Conservation (phyloP, 148 eudicot genomes). For the Tetragonia tetragonoides region DNA sequence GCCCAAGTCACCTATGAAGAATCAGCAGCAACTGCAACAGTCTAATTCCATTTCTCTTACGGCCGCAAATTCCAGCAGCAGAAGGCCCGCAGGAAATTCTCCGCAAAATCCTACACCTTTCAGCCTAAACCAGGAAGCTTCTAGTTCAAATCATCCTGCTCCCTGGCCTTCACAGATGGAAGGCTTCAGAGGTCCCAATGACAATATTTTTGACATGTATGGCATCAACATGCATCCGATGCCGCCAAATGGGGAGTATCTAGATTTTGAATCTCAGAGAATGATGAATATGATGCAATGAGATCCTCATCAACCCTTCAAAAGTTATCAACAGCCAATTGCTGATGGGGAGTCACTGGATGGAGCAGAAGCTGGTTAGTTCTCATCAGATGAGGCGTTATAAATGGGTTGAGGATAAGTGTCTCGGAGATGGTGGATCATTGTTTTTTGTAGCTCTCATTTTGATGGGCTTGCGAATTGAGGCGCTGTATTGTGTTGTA, state of each 20-base stretch:
- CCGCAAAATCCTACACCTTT: slow-evolving; percentile 46
- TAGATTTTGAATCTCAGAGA: slow-evolving; percentile 53
- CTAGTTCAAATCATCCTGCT: slow-evolving; percentile 46
- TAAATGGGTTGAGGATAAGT: neutral
- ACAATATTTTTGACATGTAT: slow-evolving; percentile 57
- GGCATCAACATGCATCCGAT: slow-evolving; percentile 49
- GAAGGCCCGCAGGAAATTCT: slow-evolving; percentile 51
- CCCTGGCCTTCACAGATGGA: slow-evolving; percentile 67
- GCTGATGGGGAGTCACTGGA: neutral
- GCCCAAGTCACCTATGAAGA: slow-evolving; percentile 97
- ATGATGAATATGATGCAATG: slow-evolving; percentile 54
- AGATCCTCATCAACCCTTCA: neutral
- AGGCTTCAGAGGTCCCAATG: slow-evolving; percentile 46
- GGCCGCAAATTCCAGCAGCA: slow-evolving; percentile 46
- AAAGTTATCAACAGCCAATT: neutral
- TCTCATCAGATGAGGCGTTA: neutral
- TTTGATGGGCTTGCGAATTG: neutral
- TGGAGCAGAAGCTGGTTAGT: neutral
- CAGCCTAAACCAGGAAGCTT: slow-evolving; percentile 52
- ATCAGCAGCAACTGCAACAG: slow-evolving; percentile 79
- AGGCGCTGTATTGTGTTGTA: neutral
- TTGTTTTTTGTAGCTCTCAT: too few relatives aligned
- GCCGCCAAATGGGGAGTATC: slow-evolving; percentile 44
- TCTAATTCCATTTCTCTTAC: slow-evolving; percentile 65
- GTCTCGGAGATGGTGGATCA: neutral